phyloP scores from a whole-genome alignment of 1,284 basidiomycete species.

The Xerocomus amazonicus region DNA sequence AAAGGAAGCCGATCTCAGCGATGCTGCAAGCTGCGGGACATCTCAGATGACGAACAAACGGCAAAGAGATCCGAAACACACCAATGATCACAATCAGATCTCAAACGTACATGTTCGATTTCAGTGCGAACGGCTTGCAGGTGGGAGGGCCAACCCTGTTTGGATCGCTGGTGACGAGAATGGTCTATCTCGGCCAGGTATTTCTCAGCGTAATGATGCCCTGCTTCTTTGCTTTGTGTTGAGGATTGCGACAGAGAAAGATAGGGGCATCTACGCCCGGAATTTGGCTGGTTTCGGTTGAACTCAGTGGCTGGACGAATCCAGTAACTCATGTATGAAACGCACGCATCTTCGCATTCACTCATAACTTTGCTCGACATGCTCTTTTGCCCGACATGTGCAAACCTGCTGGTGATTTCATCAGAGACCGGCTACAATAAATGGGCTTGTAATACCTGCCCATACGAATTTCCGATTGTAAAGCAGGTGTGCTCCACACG shows the following conservation, averaged over 20 bases:
- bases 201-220: background rate
- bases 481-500: conserved; percentile 56
- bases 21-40: conserved; percentile 11
- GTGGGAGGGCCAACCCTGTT: background rate
- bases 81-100: conserved; percentile 25
- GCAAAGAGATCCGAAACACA: background rate
- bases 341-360: no score
- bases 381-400: conserved; percentile 95
- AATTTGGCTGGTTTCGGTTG: background rate
- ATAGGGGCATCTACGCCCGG: no score
- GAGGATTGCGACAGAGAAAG: no score
- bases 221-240: no score
- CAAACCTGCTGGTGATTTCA: conserved; percentile 86
- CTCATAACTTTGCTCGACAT: conserved; percentile 36
- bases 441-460: conserved; percentile 93
- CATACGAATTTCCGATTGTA: conserved; percentile 91
- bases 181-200: background rate
- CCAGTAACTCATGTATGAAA: no score
- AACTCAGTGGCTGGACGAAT: no score
- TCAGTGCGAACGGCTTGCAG: conserved; percentile 13
- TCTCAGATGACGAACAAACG: background rate
- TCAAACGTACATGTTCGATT: conserved; percentile 18
- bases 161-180: background rate
- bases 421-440: conserved; percentile 75
- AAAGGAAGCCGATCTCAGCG: conserved; percentile 14